Evolutionary conservation across 805 yeast genomes (phyloP), one percentile per base, ranked within the genome.

Genomic region (Maudiozyma bulderi): DNA sequence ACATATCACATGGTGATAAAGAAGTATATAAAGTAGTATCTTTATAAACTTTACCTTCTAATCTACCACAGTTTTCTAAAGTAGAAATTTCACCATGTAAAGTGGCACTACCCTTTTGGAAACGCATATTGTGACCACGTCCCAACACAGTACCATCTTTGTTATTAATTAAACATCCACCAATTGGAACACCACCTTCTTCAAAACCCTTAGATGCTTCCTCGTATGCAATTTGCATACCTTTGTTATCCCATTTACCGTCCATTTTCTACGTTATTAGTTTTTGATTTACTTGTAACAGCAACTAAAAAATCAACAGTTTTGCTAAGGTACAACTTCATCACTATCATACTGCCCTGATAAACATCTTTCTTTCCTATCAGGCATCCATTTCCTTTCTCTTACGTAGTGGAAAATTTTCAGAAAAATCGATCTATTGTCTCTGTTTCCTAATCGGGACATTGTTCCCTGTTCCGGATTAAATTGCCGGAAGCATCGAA

Each of bases 141-240:
- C 96, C 96, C 10, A 90, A 72, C 10, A 91, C 77, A 3, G 78
- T 76, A 15, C 97, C 97, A 51, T 85, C 90, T 54, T 77, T 81
- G 42, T 60, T 57, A 42, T 65, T 54, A 39, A 66, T 62, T 41
- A 64, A 44, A 52, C 67, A 65, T 44, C 66, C 68, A 54, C 75
- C 87, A 51, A 88, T 88, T 4, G 96, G 96, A 29, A 89, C 82
- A 44, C 96, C 97, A n/a, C 95, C 95, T 67, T 89, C 95, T 5
- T 67, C 71, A 58, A 73, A 77, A 69, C 88, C 81, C 48, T 73
- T 72, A 44, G 66, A 64, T 6, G 95, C 93, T 69, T 86, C 86
- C 55, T 82, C 86, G 41, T 78, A 69, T 45, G 93, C 91, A 46
- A 82, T 76, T 49, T 75, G 70, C 73, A 86, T 66, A 40, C 95